phyloP scores from a whole-genome alignment of 2,329 filamentous ascomycete genomes.

The Lachnellula hyalina region DNA sequence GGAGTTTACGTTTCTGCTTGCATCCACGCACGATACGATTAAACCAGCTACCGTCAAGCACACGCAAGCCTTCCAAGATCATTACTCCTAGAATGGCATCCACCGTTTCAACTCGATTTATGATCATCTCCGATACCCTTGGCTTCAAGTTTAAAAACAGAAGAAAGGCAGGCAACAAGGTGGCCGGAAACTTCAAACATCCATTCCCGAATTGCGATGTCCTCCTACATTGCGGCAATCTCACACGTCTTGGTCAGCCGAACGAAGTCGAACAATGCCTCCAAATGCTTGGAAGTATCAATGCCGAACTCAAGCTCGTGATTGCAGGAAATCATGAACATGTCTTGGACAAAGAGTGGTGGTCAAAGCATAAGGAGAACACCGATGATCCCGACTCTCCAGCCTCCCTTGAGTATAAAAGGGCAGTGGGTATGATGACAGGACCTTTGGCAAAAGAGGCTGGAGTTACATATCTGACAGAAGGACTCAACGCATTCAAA shows the following conservation, averaged over 20 bases:
- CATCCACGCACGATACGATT: too few species aligned
- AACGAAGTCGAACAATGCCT: slow-evolving; percentile 27
- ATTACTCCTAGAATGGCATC: too few species aligned
- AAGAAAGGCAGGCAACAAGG: not conserved
- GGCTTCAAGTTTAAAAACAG: not conserved
- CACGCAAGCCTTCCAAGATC: too few species aligned
- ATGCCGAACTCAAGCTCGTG: slow-evolving; percentile 53
- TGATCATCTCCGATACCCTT: slow-evolving; percentile 20
- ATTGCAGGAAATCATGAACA: slow-evolving; percentile 60
- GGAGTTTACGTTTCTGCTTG: too few species aligned
- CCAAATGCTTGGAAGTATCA: slow-evolving; percentile 28
- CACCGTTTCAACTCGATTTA: not conserved
- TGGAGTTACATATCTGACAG: slow-evolving; percentile 23
- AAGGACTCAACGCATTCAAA: slow-evolving; percentile 24
- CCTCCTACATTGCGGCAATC: slow-evolving; percentile 36
- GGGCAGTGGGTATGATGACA: slow-evolving; percentile 10
- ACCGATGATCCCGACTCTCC: not conserved
- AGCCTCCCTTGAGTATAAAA: slow-evolving; percentile 1
- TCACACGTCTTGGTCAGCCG: slow-evolving; percentile 28
- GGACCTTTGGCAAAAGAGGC: slow-evolving; percentile 9
- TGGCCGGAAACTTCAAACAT: not conserved
- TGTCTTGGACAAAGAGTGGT: slow-evolving; percentile 40
- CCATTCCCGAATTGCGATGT: slow-evolving; percentile 28
- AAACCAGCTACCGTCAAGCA: too few species aligned
- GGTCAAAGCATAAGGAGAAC: not conserved